phyloP scores from a whole-genome alignment of 345 rosid genomes.

The Turritis glabra region DNA sequence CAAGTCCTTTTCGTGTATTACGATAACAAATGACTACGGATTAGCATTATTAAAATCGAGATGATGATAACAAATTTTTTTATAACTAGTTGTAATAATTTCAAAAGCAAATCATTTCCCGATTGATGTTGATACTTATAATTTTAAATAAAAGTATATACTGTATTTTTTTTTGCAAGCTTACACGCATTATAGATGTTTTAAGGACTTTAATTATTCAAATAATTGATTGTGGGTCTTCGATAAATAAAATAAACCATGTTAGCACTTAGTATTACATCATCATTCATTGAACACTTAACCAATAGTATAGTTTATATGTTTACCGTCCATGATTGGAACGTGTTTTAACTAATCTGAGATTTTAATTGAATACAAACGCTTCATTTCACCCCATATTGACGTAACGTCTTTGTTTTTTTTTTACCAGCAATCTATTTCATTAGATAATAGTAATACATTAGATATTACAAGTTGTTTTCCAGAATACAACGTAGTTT shows the following conservation, averaged over 20 bases:
- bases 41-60: constrained; percentile 8
- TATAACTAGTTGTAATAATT: constrained; percentile 6
- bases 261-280: constrained; percentile 26
- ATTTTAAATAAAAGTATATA: constrained; percentile 15
- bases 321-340: too few relatives aligned
- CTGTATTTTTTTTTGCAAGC: constrained; percentile 9
- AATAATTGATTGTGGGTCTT: constrained; percentile 30
- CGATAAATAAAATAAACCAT: neutral
- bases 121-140: constrained; percentile 34
- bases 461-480: too few relatives aligned
- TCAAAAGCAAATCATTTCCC: constrained; percentile 14
- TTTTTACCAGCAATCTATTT: too few relatives aligned
- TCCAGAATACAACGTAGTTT: too few relatives aligned
- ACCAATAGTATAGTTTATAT: neutral
- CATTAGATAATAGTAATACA: too few relatives aligned
- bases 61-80: constrained; percentile 18
- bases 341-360: too few relatives aligned
- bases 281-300: constrained; percentile 26
- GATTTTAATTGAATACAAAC: too few relatives aligned
- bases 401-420: too few relatives aligned
- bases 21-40: neutral
- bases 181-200: constrained; percentile 27
- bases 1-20: constrained; percentile 16
- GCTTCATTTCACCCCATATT: too few relatives aligned
- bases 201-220: constrained; percentile 17